Evolutionary conservation across 169 alveolate species (phyloP).

Genomic region (Plasmodium cynomolgi): DNA sequence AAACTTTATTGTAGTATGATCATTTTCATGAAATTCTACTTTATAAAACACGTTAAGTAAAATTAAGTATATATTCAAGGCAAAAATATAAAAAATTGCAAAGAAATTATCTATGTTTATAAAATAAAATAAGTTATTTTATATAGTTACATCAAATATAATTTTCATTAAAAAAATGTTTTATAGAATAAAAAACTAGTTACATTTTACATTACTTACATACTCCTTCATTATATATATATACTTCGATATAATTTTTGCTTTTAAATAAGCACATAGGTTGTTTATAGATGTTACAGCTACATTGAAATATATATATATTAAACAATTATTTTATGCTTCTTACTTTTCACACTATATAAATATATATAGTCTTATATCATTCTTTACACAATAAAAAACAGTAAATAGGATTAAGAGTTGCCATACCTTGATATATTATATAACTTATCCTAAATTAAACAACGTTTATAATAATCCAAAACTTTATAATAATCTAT

Average conservation of each 20-base stretch:
- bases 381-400: background rate
- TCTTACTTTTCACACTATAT: background rate
- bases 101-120: background rate
- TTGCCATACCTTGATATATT: background rate
- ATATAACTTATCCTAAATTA: background rate
- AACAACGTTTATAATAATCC: too few species aligned
- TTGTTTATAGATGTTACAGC: background rate
- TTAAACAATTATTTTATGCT: background rate
- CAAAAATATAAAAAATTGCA: background rate
- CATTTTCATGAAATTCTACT: background rate
- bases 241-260: background rate
- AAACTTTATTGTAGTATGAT: background rate
- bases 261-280: background rate
- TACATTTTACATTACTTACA: background rate
- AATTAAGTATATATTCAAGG: background rate
- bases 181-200: background rate
- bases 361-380: background rate
- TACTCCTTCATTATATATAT: background rate
- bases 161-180: background rate
- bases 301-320: background rate
- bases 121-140: background rate
- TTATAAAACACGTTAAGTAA: background rate
- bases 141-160: background rate
- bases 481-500: background rate
- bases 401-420: background rate